Evolutionary conservation across 2,329 filamentous ascomycete genomes (phyloP), one percentile per base, ranked within the genome.

Genomic region (Zasmidium angulare): DNA sequence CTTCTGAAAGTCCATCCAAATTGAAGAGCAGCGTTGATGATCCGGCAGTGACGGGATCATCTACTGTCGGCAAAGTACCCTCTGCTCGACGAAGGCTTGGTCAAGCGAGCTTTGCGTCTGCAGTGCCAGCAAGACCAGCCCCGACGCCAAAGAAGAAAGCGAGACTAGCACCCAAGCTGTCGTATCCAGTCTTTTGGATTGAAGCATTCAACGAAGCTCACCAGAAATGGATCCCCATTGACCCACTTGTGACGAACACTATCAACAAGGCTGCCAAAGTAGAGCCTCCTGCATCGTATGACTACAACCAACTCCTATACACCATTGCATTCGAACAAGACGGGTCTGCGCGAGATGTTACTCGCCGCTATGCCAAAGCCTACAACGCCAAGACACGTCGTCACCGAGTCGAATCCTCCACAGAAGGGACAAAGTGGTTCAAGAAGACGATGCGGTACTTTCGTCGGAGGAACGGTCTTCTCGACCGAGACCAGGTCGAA

Each of bases 361-460:
- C 95, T 0, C 83, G 86, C 56, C 86, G 95, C 17, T 99, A 99
- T 71, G 83, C 87, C 1, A 96, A 95, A 74, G 88, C 89, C 0
- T 98, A 89, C 76, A 95, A 92, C 67, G 90, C 93, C 21, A 98
- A 98, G 75, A 96, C 93, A 0, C 84, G 90, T 21, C 91, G 87
- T 64, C 76, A 84, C 59, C 86, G 95, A n/a, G 83, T 99, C 1
- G 95, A 98, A 65, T 78, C 75, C 31, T 86, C 83, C 1, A 78
- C 80, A 49, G 75, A 78, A 46, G 86, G 86, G 1, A 75, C 78
- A 20, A 68, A 68, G 55, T 89, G 86, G 86, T 85, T 81, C 79
- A 74, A 75, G 26, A 76, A 73, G 59, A 80, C 72, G 48, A 80
- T 78, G 75, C 81, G 66, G 68, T 77, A 76, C 23, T 81, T 80